Evolutionary conservation across 192 early-diverging fungal genomes (phyloP).

Genomic region (Mortierella claussenii): DNA sequence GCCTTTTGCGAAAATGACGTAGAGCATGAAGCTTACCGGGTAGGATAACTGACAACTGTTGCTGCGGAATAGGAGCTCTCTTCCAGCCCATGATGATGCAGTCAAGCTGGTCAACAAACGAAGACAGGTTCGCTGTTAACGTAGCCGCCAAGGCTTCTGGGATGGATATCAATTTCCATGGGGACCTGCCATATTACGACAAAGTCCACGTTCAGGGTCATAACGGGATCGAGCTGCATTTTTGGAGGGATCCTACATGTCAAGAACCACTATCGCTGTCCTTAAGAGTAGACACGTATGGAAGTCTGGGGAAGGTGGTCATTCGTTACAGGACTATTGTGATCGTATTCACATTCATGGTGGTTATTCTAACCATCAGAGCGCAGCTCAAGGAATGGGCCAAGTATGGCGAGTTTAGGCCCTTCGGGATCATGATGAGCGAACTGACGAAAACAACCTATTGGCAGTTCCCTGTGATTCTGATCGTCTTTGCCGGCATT

Average conservation of each 20-base stretch:
- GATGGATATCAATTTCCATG: constrained; percentile 63
- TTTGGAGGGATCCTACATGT: constrained; percentile 69
- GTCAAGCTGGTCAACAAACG: constrained; percentile 64
- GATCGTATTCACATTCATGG: constrained; percentile 73
- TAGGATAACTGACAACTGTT: not conserved
- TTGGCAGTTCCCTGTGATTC: constrained; percentile 41
- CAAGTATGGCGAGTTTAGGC: constrained; percentile 9
- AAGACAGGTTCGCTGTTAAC: constrained; percentile 65
- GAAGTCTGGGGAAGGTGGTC: constrained; percentile 72
- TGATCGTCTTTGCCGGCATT: constrained; percentile 43
- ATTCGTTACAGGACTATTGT: constrained; percentile 79
- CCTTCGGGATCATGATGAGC: constrained; percentile 21
- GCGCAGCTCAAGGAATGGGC: constrained; percentile 56
- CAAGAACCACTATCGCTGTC: constrained; percentile 53
- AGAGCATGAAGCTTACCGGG: not conserved
- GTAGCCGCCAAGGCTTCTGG: constrained; percentile 20
- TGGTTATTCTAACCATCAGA: constrained; percentile 65
- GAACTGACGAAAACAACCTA: constrained; percentile 28
- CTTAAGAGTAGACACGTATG: constrained; percentile 72
- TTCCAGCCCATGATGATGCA: constrained; percentile 65
- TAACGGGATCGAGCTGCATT: constrained; percentile 56
- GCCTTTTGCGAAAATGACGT: too few relatives aligned
- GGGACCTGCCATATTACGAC: constrained; percentile 56
- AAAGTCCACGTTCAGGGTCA: constrained; percentile 19
- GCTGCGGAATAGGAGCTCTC: not conserved